Evolutionary conservation across 2,329 filamentous ascomycete species (phyloP), one percentile per base, ranked within the genome.

Genomic region (Onygenales sp.): DNA sequence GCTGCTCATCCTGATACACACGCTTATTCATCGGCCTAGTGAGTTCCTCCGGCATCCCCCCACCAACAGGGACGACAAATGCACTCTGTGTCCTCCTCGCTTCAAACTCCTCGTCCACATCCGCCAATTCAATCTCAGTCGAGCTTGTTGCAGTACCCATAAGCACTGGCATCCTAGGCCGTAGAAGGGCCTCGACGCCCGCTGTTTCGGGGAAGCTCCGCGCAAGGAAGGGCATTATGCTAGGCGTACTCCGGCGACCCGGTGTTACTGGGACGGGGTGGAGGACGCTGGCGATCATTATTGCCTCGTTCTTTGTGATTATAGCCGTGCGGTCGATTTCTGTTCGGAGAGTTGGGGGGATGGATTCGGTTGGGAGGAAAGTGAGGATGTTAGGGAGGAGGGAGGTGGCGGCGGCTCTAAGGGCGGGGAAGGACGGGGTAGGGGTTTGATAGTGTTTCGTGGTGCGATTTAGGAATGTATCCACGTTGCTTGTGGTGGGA

Each of bases 321-420:
- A 95, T 85, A 17, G 89, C 86, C 2, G 87, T 88, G 58, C 87
- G 86, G 64, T 96, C 89, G 57, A 95, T 77, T 48, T 89, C 81
- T 9, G 84, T 80, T 51, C 92, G 84, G 17, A 89, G 66, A 2
- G 86, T 81, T 7, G 85, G 81, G n/a, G 86, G 80, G 39, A 95
- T 71, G 64, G 82, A 77, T 49, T 82, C 75, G 53, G 86, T 81
- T 1, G 85, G 83, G 2, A 93, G 69, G 54, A 77, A 75, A 14
- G 78, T 77, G 17, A 94, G 75, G 1, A 88, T 68, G 5, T 75
- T 62, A 4, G 81, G 75, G 10, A 96, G 75, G 13, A 96, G 77
- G 6, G 64, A 59, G 10, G 73, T 71, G 0, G 89, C 87, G 8
- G 85, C 78, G 9, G 67, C 62, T 46, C 75, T 68, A 55, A 89